These are phyloP conservation scores for Limonium bicolor DNA, from an alignment of 148 eudicot species.

Conservation along the genomic window DNA sequence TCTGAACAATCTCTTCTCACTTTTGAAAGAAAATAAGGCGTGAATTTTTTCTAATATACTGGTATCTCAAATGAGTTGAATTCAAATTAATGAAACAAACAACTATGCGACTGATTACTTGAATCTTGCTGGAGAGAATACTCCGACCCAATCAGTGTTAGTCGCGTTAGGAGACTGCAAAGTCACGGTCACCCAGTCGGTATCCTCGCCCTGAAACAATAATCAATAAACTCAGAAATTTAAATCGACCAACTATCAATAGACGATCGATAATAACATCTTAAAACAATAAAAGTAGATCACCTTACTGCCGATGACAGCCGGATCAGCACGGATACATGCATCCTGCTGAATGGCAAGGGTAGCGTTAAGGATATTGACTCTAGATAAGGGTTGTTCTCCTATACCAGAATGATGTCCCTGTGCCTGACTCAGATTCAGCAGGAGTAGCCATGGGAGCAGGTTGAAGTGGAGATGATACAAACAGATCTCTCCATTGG, in stretches of 20 bases:
- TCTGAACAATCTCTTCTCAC: too few relatives aligned
- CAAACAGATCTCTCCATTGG: too few relatives aligned
- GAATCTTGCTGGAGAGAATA: constrained; percentile 69
- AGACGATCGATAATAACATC: too few relatives aligned
- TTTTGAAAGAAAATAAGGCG: too few relatives aligned
- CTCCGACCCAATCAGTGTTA: constrained; percentile 85
- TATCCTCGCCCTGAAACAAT: constrained; percentile 53
- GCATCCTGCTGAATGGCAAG: constrained; percentile 12
- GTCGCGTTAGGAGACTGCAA: constrained; percentile 41
- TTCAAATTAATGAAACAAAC: not conserved
- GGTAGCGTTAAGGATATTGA: constrained; percentile 14
- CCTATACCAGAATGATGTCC: constrained; percentile 7
- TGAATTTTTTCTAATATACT: too few relatives aligned
- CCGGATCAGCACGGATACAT: constrained; percentile 17
- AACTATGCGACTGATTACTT: constrained; percentile 11
- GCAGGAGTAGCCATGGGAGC: constrained; percentile 1
- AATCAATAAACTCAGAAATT: too few relatives aligned
- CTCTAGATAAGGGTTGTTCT: constrained; percentile 24
- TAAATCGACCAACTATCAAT: too few relatives aligned
- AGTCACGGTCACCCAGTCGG: constrained; percentile 53
- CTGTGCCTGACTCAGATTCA: constrained; percentile 5
- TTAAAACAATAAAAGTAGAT: too few relatives aligned
- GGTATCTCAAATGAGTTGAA: not conserved
- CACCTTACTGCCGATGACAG: constrained; percentile 19
- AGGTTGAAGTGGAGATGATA: too few relatives aligned